phyloP scores from a whole-genome alignment of 345 rosid species.

The Boechera retrofracta region DNA sequence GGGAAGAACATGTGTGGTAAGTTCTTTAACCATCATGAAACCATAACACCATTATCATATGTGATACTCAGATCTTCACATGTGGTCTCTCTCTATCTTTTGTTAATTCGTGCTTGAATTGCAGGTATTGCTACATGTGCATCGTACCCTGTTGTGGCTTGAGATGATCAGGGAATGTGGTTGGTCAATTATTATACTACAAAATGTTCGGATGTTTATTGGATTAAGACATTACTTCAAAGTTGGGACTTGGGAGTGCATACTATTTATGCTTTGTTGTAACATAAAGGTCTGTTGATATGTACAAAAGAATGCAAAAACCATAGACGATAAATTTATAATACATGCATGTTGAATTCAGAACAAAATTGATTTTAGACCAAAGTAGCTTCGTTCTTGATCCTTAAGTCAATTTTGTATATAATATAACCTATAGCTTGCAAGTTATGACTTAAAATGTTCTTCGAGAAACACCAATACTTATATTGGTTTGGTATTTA shows the following conservation, averaged over 20 bases:
- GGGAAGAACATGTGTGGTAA: slow-evolving; percentile 99
- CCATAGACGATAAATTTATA: background rate
- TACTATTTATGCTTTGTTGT: slow-evolving; percentile 36
- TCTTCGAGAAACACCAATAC: background rate
- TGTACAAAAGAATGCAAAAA: slow-evolving; percentile 26
- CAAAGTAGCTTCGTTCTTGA: background rate
- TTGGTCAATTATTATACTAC: slow-evolving; percentile 16
- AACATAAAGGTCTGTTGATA: slow-evolving; percentile 37
- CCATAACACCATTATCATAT: background rate
- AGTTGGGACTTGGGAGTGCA: slow-evolving; percentile 30
- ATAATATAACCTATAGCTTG: background rate
- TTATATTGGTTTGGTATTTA: background rate
- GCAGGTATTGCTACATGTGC: slow-evolving; percentile 96
- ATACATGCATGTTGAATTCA: background rate
- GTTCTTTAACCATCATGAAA: slow-evolving; percentile 39
- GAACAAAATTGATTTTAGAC: background rate
- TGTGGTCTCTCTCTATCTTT: background rate
- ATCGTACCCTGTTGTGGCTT: slow-evolving; percentile 80
- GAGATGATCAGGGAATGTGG: slow-evolving; percentile 31
- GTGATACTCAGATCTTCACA: background rate
- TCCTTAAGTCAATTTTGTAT: background rate
- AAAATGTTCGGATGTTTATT: slow-evolving; percentile 16
- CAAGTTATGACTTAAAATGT: background rate
- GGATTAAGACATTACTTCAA: slow-evolving; percentile 24
- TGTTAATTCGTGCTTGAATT: slow-evolving; percentile 27